Evolutionary conservation across 495 filamentous ascomycete species (phyloP).

Genomic region (Elaphomyces granulatus): DNA sequence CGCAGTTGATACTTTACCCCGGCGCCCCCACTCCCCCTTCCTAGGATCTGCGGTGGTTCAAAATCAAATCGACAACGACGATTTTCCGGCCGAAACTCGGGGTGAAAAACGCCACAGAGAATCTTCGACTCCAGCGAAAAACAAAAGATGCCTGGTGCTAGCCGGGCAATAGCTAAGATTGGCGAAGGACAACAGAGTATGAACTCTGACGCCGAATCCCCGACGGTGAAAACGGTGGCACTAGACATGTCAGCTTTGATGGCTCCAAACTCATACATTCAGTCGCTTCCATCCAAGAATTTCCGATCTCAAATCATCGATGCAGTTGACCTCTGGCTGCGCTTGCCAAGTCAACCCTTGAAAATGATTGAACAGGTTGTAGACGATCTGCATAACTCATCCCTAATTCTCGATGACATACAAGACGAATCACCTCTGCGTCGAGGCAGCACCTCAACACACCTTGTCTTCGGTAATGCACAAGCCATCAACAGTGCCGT

Average conservation of each 20-base stretch:
- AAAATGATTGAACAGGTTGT: constrained; percentile 7
- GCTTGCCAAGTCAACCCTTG: background rate
- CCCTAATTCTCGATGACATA: constrained; percentile 22
- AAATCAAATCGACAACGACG: background rate
- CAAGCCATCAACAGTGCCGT: constrained; percentile 39
- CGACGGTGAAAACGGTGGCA: background rate
- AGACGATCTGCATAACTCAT: constrained; percentile 11
- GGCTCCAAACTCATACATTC: constrained; percentile 6
- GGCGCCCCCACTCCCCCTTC: no score
- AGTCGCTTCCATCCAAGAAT: constrained; percentile 14
- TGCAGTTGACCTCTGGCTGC: constrained; percentile 12
- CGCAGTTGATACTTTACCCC: no score
- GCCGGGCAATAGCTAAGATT: background rate
- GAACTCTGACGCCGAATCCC: background rate
- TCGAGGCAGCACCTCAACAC: constrained; percentile 16
- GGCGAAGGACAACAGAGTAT: background rate
- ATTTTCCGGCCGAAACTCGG: background rate
- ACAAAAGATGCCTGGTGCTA: no score
- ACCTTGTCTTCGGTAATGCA: constrained; percentile 14
- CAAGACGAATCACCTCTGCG: constrained; percentile 21
- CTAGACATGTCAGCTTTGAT: constrained; percentile 2
- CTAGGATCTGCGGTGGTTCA: background rate
- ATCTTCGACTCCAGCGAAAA: background rate
- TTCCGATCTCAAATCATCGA: constrained; percentile 11
- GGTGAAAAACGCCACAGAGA: background rate